Conservation (phyloP, 345 rosid species). For the Camelina hispida region DNA sequence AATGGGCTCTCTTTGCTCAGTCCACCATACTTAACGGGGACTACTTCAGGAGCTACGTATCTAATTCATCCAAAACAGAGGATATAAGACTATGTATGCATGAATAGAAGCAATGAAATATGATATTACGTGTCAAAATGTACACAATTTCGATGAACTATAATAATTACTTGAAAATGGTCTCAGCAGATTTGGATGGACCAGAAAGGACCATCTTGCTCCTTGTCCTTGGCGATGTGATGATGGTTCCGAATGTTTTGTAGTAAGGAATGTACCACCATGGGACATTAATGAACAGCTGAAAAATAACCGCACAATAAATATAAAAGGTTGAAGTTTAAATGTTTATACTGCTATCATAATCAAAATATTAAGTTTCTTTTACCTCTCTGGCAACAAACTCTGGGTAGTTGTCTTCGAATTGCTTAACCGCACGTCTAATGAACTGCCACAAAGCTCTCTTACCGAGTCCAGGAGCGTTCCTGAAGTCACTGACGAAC, state of each 20-base stretch:
- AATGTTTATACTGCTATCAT: neutral
- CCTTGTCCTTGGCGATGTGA: conserved; percentile 87
- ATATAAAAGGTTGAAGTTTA: neutral
- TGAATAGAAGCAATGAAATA: neutral
- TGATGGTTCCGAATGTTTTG: conserved; percentile 70
- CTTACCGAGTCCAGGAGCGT: conserved; percentile 87
- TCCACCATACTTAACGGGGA: conserved; percentile 50
- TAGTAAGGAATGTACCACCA: conserved; percentile 97
- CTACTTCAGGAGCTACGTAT: conserved; percentile 46
- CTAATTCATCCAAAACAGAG: conserved; percentile 31
- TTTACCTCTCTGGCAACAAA: conserved; percentile 85
- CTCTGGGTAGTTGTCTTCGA: conserved; percentile 94
- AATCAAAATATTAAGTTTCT: neutral
- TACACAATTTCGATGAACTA: neutral
- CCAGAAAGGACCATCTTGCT: conserved; percentile 92
- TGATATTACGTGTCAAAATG: neutral
- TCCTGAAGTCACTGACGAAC: conserved; percentile 86
- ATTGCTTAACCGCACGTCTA: conserved; percentile 69
- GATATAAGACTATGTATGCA: neutral
- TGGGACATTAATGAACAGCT: conserved; percentile 97
- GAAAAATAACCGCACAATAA: neutral
- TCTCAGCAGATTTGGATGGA: conserved; percentile 72
- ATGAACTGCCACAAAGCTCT: conserved; percentile 75
- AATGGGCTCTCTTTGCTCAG: conserved; percentile 45
- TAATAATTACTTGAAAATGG: conserved; percentile 75